Conservation (phyloP, 805 yeast species). For the Cyberlindnera japonica region DNA sequence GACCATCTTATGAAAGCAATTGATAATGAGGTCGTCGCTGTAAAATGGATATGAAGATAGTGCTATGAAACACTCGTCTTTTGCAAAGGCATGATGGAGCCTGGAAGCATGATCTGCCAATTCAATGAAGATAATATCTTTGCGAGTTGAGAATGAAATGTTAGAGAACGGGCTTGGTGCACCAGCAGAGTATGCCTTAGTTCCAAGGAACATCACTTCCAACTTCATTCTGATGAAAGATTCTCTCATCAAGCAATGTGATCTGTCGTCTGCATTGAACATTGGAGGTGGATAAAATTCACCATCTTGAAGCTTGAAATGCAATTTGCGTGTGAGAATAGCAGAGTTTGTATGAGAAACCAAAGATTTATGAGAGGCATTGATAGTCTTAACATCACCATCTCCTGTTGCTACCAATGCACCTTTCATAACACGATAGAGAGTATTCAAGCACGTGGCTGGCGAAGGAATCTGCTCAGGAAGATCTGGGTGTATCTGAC, state of each 20-base stretch:
- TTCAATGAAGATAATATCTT: constrained; percentile 28
- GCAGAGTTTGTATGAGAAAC: constrained; percentile 55
- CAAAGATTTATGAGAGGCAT: constrained; percentile 45
- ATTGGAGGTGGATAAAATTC: constrained; percentile 49
- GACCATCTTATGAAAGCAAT: constrained; percentile 41
- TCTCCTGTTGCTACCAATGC: constrained; percentile 48
- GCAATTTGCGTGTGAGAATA: constrained; percentile 45
- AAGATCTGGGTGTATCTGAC: constrained; percentile 25
- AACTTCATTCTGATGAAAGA: constrained; percentile 49
- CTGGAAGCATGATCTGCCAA: constrained; percentile 31
- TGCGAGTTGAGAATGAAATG: constrained; percentile 26
- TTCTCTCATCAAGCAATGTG: constrained; percentile 38
- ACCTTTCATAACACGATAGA: constrained; percentile 62
- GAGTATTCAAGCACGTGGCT: constrained; percentile 54
- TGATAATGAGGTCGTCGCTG: constrained; percentile 44
- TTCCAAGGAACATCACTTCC: constrained; percentile 49
- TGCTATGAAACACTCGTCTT: constrained; percentile 36
- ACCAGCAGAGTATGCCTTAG: constrained; percentile 28
- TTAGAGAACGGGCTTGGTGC: constrained; percentile 28
- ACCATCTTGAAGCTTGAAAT: constrained; percentile 36
- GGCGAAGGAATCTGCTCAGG: constrained; percentile 43
- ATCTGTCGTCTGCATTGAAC: constrained; percentile 29
- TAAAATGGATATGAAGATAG: constrained; percentile 49
- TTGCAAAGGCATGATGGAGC: constrained; percentile 22
- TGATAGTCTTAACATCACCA: constrained; percentile 52